Base-by-base conservation (phyloP, 495 filamentous ascomycete species). In the Aspergillus biplanus region DNA sequence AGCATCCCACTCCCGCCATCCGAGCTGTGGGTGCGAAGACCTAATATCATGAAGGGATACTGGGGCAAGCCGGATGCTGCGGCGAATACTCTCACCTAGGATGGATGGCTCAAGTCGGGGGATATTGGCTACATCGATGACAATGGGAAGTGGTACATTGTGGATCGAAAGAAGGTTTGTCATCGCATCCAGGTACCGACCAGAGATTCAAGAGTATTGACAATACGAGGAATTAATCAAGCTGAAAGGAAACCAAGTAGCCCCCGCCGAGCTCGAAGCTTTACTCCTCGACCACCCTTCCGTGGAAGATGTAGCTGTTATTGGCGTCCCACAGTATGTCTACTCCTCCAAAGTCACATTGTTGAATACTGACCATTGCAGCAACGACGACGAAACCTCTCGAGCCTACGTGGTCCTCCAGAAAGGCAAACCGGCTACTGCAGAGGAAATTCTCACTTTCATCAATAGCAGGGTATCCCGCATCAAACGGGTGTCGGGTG, bases 191-290 rank as follows among this genome's bases (percentile, higher is more conserved):
- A 35, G 33, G 16, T 46, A 16, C n/a, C 8, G 2, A 7, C 11
- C 9, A 8, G 33, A 49, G 35, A 35, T 37, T 71, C 18, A 44
- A 31, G 33, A 50, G 42, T 1, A n/a, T 66, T 62, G 48, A 63
- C 54, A 37, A 65, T 34, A 68, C 39, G 56, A 92, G 84, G 90
- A 93, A 67, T 77, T 92, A 62, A 92, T 93, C 77, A 93, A 93
- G 77, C 89, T 95, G 64, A 90, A 90, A 74, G 92, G 90, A 15
- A 87, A 88, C 64, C 93, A 96, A 70, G 91, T 97, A 18, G 90
- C 92, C 3, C 92, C 92, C 0, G 91, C 92, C 0, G 93, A 97
- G 74, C 77, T 97, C 2, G 92, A 97, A 71, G 86, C 85, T 3
- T 69, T 93, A 3, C 77, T 97, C 18, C 73, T 96, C 11, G 85